Percentiles rank a stretch among this genome's conserved stretches.
Conservation (phyloP, 2,329 filamentous ascomycete genomes). For the Aureobasidium sp. region DNA sequence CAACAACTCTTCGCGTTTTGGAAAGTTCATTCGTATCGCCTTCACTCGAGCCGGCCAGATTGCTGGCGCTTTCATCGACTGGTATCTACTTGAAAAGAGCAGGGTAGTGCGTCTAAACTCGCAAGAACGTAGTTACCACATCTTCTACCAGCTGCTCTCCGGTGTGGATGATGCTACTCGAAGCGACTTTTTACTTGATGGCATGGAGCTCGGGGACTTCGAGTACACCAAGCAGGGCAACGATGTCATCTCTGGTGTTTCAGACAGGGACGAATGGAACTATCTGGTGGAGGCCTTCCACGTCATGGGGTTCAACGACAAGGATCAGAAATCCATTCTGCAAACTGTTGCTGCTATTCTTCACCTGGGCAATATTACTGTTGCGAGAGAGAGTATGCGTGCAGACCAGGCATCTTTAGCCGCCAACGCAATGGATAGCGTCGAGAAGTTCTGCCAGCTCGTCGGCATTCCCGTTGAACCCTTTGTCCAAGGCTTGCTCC, state of each 20-base stretch:
- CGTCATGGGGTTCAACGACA: constrained; percentile 84
- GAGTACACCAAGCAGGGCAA: constrained; percentile 87
- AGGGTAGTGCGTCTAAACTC: constrained; percentile 81
- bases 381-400: constrained; percentile 82
- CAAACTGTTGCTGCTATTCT: constrained; percentile 84
- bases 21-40: constrained; percentile 97
- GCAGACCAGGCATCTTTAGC: constrained; percentile 83
- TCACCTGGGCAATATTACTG: constrained; percentile 84
- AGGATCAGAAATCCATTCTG: constrained; percentile 75
- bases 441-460: constrained; percentile 71
- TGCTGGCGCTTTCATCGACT: constrained; percentile 92
- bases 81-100: constrained; percentile 98
- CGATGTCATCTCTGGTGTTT: constrained; percentile 82
- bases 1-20: constrained; percentile 96
- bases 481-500: constrained; percentile 80
- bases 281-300: constrained; percentile 83
- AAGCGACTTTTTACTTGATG: constrained; percentile 66
- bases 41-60: constrained; percentile 85
- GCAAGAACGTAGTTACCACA: constrained; percentile 90
- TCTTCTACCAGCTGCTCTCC: constrained; percentile 91
- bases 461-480: constrained; percentile 77
- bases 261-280: constrained; percentile 85
- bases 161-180: constrained; percentile 70
- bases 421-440: constrained; percentile 64
- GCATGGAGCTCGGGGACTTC: constrained; percentile 75